Conservation (phyloP, 2,329 filamentous ascomycete species). For the Exophiala sp. region DNA sequence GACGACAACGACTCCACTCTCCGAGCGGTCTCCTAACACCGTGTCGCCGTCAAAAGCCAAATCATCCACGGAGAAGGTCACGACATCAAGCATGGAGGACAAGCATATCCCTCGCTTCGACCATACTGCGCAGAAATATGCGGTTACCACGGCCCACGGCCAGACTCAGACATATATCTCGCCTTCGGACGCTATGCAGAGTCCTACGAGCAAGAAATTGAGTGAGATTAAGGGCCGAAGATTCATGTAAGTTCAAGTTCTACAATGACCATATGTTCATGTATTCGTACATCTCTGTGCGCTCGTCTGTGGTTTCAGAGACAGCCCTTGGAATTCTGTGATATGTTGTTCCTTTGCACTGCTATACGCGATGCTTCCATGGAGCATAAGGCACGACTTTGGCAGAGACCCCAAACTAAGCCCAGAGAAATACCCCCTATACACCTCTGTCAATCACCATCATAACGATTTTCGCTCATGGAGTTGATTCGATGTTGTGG, state of each 20-base stretch:
- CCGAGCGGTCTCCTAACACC: conserved; percentile 19
- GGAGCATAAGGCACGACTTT: too few relatives aligned
- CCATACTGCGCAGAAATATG: conserved; percentile 2
- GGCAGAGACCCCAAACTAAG: too few relatives aligned
- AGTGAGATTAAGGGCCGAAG: conserved; percentile 46
- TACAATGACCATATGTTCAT: neutral
- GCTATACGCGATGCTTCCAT: too few relatives aligned
- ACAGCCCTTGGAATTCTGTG: too few relatives aligned
- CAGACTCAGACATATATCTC: conserved; percentile 39
- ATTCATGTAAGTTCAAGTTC: conserved; percentile 32
- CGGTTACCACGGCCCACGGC: neutral
- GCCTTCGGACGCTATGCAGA: conserved; percentile 47
- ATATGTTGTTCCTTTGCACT: too few relatives aligned
- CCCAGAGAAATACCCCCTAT: too few relatives aligned
- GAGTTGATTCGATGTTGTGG: too few relatives aligned
- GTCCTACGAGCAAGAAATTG: conserved; percentile 47
- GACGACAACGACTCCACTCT: conserved; percentile 6
- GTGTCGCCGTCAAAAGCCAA: conserved; percentile 17
- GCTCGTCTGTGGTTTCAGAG: conserved; percentile 23
- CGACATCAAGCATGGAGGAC: conserved; percentile 3
- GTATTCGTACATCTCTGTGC: too few relatives aligned
- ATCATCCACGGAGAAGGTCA: conserved; percentile 3
- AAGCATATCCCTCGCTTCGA: conserved; percentile 14
- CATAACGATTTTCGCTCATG: too few relatives aligned
- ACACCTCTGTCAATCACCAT: too few relatives aligned